Percentiles rank a stretch among this genome's conserved stretches.
Evolutionary conservation across 208 protist genomes (phyloP).

Genomic region (Crithidia thermophila): DNA sequence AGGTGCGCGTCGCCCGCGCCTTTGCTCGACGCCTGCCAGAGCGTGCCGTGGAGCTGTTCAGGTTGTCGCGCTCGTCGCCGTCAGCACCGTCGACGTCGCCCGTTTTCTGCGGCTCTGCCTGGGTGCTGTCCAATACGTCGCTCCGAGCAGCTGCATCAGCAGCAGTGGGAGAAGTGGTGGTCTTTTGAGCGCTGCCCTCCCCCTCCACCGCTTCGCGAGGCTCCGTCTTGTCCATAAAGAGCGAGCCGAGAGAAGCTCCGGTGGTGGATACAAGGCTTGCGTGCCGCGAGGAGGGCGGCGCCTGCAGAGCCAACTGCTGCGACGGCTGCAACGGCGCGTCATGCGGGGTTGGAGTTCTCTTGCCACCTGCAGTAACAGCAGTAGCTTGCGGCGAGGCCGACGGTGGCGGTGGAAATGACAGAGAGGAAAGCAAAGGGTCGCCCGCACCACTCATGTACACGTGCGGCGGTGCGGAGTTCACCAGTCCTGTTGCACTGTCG

Average conservation of each 20-base stretch:
- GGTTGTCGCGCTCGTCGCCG: constrained; percentile 8
- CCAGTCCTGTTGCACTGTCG: constrained; percentile 10
- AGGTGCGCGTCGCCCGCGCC: constrained; percentile 30
- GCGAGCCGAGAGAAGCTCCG: constrained; percentile 3
- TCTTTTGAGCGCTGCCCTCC: neutral
- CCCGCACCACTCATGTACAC: neutral
- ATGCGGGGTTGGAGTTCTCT: neutral
- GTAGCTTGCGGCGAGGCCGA: neutral
- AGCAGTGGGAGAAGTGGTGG: too few relatives aligned
- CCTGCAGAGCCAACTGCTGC: neutral
- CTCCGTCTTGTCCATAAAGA: constrained; percentile 20
- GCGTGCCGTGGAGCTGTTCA: neutral
- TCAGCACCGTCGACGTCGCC: neutral
- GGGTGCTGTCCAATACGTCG: neutral
- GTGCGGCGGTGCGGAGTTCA: constrained; percentile 11
- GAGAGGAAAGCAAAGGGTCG: constrained; percentile 1
- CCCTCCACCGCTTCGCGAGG: neutral
- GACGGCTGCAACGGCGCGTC: neutral
- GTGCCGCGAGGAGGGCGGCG: neutral
- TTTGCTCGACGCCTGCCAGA: constrained; percentile 6
- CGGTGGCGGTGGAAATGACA: constrained; percentile 8
- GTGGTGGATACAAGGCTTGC: neutral
- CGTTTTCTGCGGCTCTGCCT: too few relatives aligned
- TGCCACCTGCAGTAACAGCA: neutral
- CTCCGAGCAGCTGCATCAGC: neutral